These are phyloP conservation scores for Lentinula novae-zelandiae DNA, from an alignment of 1,284 basidiomycete species.

Conservation along the genomic window DNA sequence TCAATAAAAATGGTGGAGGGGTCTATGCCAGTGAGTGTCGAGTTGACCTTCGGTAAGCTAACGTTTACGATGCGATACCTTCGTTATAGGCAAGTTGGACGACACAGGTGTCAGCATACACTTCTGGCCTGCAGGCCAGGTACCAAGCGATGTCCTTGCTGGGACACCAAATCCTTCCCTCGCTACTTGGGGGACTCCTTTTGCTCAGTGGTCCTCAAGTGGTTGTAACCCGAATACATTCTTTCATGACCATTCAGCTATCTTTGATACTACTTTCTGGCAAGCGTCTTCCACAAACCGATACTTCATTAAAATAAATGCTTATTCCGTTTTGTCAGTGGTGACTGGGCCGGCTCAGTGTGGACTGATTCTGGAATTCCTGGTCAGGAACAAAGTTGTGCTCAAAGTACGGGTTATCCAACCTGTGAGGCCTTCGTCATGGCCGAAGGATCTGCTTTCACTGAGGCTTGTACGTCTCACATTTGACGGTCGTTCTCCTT, in stretches of 20 bases:
- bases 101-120: slow-evolving; percentile 70
- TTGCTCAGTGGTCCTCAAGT: slow-evolving; percentile 70
- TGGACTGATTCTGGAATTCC: slow-evolving; percentile 71
- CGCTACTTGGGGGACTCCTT: slow-evolving; percentile 67
- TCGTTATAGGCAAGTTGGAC: slow-evolving; percentile 43
- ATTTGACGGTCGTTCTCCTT: slow-evolving; percentile 11
- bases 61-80: neutral
- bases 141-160: slow-evolving; percentile 72
- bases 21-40: slow-evolving; percentile 70
- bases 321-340: slow-evolving; percentile 39
- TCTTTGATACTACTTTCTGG: slow-evolving; percentile 84
- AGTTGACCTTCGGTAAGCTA: neutral
- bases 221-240: slow-evolving; percentile 70
- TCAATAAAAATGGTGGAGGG: slow-evolving; percentile 74
- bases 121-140: slow-evolving; percentile 72
- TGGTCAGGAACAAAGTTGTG: slow-evolving; percentile 80
- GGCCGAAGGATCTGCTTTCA: slow-evolving; percentile 66
- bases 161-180: slow-evolving; percentile 59
- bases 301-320: neutral
- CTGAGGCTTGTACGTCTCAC: slow-evolving; percentile 68
- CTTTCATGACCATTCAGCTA: slow-evolving; percentile 73
- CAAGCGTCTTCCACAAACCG: slow-evolving; percentile 29
- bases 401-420: slow-evolving; percentile 73
- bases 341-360: slow-evolving; percentile 83
- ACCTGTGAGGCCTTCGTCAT: slow-evolving; percentile 77